Percentiles rank a stretch among this genome's conserved stretches.
phyloP scores from a whole-genome alignment of 441 rosid genomes.

The Erysimum cheiri region DNA sequence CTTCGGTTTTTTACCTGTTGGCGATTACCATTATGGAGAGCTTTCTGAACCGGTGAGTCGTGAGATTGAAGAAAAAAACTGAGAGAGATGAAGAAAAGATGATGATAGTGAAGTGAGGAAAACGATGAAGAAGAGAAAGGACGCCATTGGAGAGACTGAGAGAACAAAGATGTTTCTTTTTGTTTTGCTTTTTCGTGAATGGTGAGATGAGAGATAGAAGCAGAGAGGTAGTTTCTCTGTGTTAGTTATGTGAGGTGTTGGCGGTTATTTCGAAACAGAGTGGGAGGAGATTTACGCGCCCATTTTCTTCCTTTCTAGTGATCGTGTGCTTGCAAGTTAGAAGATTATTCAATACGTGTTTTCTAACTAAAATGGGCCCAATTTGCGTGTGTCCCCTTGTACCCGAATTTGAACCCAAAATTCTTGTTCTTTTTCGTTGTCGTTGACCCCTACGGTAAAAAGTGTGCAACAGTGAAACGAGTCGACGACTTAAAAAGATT shows the following conservation, averaged over 20 bases:
- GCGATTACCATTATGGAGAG: too few relatives aligned
- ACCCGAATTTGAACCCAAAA: not conserved
- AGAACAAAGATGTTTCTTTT: too few relatives aligned
- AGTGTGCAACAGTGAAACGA: too few relatives aligned
- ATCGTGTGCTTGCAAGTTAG: constrained; percentile 21
- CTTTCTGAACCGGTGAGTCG: too few relatives aligned
- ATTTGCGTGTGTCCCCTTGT: not conserved
- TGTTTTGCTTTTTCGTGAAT: constrained; percentile 9
- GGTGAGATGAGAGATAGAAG: constrained; percentile 1
- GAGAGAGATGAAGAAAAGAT: constrained; percentile 29
- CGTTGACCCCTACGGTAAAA: not conserved
- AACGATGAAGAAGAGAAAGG: constrained; percentile 31
- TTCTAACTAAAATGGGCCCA: not conserved
- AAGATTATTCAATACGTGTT: too few relatives aligned
- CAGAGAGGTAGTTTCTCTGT: too few relatives aligned
- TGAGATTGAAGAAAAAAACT: too few relatives aligned
- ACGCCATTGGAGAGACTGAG: constrained; percentile 47
- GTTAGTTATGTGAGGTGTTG: too few relatives aligned
- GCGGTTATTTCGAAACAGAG: constrained; percentile 43
- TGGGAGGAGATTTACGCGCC: constrained; percentile 38
- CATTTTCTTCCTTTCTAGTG: not conserved
- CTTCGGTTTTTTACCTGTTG: too few relatives aligned
- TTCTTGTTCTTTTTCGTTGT: too few relatives aligned
- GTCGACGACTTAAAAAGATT: too few relatives aligned
- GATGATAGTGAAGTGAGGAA: constrained; percentile 20